Evolutionary conservation across 306 rosid genomes (phyloP).

Genomic region (Lathyrus tuberosus): DNA sequence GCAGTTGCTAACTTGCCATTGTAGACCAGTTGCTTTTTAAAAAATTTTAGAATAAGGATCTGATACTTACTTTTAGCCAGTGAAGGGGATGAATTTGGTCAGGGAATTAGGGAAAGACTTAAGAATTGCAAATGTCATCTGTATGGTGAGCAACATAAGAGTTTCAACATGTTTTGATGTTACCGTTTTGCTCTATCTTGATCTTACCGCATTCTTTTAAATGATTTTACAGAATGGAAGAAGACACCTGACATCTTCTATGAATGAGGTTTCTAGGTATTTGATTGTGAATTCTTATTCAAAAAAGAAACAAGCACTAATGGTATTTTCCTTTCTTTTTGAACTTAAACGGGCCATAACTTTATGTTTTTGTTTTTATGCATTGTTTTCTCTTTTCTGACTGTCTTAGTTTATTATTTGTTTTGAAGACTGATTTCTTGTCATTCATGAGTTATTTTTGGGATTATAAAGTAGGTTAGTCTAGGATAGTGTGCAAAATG

Average conservation of each 20-base stretch:
- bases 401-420: background rate
- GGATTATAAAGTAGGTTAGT: constrained; percentile 25
- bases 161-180: constrained; percentile 28
- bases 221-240: constrained; percentile 84
- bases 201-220: constrained; percentile 37
- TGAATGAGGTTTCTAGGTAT: no score
- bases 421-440: constrained; percentile 24
- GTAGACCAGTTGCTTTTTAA: constrained; percentile 3
- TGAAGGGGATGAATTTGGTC: constrained; percentile 99
- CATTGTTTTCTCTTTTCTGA: no score
- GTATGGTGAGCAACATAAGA: constrained; percentile 69
- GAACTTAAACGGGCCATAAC: no score
- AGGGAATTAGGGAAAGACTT: constrained; percentile 96
- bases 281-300: no score
- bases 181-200: constrained; percentile 33
- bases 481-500: constrained; percentile 15
- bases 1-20: no score
- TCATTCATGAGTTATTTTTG: constrained; percentile 24
- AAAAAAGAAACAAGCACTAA: no score
- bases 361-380: no score
- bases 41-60: constrained; percentile 46
- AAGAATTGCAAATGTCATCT: constrained; percentile 94
- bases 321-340: no score
- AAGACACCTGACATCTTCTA: constrained; percentile 86
- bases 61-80: constrained; percentile 94